A percentile compares a stretch with the other conserved stretches of the same genome.
phyloP scores from a whole-genome alignment of 208 protist genomes.

The Baffinella frigidus region DNA sequence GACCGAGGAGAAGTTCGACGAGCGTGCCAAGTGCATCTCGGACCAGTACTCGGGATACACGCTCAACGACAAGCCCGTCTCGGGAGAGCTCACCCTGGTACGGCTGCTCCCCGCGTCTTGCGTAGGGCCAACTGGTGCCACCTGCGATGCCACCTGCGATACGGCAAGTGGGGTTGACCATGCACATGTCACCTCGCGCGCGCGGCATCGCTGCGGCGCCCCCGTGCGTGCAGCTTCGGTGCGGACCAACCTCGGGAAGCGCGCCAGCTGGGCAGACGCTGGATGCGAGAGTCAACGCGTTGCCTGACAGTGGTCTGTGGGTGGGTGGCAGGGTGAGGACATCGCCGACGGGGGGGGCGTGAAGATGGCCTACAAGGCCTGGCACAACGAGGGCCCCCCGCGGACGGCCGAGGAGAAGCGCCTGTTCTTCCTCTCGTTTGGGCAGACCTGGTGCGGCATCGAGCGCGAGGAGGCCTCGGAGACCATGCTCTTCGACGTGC shows the following conservation, averaged over 20 bases:
- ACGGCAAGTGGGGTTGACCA: no score
- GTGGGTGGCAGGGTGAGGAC: background rate
- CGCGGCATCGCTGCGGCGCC: no score
- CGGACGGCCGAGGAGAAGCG: slow-evolving; percentile 10
- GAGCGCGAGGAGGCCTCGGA: background rate
- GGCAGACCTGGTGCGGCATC: slow-evolving; percentile 39
- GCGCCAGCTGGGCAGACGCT: no score
- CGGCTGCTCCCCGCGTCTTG: no score
- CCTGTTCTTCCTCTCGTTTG: slow-evolving; percentile 52
- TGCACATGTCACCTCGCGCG: no score
- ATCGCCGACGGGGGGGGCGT: background rate
- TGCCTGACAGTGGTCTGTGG: no score
- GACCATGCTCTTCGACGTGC: background rate
- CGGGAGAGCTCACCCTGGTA: background rate
- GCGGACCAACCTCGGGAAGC: no score
- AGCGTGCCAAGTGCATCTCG: background rate
- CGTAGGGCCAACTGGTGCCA: no score
- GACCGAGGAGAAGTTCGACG: background rate
- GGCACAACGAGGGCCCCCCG: background rate
- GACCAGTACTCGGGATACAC: background rate
- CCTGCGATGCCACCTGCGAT: no score
- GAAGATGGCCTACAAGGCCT: background rate
- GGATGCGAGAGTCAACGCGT: no score
- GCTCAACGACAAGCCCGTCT: background rate
- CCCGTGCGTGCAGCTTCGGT: no score